Evolutionary conservation across 768 basidiomycete species (phyloP).

Genomic region (Solioccasus polychromus): DNA sequence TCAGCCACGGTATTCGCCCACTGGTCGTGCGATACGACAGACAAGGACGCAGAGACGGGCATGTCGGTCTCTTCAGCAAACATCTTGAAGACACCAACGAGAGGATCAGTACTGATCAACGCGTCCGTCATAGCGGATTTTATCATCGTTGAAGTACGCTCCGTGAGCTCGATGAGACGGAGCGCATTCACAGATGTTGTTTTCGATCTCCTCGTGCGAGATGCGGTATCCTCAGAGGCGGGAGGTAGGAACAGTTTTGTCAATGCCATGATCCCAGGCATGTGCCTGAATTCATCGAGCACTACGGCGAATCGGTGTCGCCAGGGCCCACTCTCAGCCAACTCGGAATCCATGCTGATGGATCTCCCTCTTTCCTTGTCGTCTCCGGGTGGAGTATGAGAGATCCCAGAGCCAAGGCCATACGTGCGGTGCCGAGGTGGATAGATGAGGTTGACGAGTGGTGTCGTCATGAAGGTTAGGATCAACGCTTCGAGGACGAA

Average conservation of each 20-base stretch:
- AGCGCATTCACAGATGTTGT: slow-evolving; percentile 59
- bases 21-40: slow-evolving; percentile 73
- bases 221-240: slow-evolving; percentile 6
- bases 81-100: slow-evolving; percentile 72
- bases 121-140: slow-evolving; percentile 73
- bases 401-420: slow-evolving; percentile 21
- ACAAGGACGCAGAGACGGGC: slow-evolving; percentile 62
- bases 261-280: slow-evolving; percentile 88
- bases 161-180: slow-evolving; percentile 86
- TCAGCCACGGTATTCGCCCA: slow-evolving; percentile 64
- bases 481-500: slow-evolving; percentile 85
- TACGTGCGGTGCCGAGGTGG: slow-evolving; percentile 60
- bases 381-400: background rate
- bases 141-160: slow-evolving; percentile 84
- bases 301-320: slow-evolving; percentile 69
- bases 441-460: slow-evolving; percentile 65
- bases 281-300: slow-evolving; percentile 86
- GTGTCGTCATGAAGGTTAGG: slow-evolving; percentile 87
- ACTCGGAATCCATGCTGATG: background rate
- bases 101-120: slow-evolving; percentile 66
- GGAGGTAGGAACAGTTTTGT: slow-evolving; percentile 70
- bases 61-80: slow-evolving; percentile 73
- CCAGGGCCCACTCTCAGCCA: slow-evolving; percentile 12
- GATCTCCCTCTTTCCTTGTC: background rate
- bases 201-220: background rate